Evolutionary conservation across 2,329 filamentous ascomycete species (phyloP).

Genomic region (Pseudodiploospora longispora): DNA sequence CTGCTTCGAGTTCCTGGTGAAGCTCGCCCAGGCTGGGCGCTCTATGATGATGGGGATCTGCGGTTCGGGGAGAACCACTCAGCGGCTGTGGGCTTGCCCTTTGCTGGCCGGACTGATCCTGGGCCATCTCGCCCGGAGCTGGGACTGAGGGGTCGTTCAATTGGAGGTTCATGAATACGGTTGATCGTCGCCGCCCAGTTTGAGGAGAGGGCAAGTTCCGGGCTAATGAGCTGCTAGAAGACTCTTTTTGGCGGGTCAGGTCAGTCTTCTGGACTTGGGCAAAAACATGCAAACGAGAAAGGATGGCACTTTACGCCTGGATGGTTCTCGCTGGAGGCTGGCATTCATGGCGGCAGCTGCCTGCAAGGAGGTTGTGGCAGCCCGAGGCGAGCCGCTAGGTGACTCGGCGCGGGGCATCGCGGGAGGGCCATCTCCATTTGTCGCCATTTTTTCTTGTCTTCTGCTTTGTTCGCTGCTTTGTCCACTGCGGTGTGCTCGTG

Average conservation of each 20-base stretch:
- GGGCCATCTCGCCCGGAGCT: conserved; percentile 60
- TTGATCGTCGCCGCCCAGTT: conserved; percentile 54
- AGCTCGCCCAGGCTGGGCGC: conserved; percentile 67
- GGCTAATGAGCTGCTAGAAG: conserved; percentile 44
- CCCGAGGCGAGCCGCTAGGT: conserved; percentile 54
- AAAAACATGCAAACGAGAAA: conserved; percentile 6
- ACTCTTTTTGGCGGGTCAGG: conserved; percentile 25
- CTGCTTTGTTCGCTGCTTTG: too few species aligned
- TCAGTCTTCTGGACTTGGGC: conserved; percentile 6
- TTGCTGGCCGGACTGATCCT: conserved; percentile 26
- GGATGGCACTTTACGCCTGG: conserved; percentile 37
- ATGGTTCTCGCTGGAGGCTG: conserved; percentile 59
- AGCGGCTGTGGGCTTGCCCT: conserved; percentile 37
- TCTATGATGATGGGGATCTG: conserved; percentile 52
- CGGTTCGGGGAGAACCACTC: conserved; percentile 37
- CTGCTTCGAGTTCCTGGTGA: conserved; percentile 70
- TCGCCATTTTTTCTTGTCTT: conserved; percentile 17
- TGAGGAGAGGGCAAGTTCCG: conserved; percentile 37
- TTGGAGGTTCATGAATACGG: conserved; percentile 64
- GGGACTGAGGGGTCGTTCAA: conserved; percentile 63
- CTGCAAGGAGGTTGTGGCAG: conserved; percentile 62
- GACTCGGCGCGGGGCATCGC: conserved; percentile 32
- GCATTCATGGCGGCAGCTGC: conserved; percentile 73
- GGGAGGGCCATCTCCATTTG: conserved; percentile 18
- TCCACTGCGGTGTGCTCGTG: too few species aligned